Evolutionary conservation across 2,329 filamentous ascomycete genomes (phyloP).

Genomic region (Taxawa tesnikishii): DNA sequence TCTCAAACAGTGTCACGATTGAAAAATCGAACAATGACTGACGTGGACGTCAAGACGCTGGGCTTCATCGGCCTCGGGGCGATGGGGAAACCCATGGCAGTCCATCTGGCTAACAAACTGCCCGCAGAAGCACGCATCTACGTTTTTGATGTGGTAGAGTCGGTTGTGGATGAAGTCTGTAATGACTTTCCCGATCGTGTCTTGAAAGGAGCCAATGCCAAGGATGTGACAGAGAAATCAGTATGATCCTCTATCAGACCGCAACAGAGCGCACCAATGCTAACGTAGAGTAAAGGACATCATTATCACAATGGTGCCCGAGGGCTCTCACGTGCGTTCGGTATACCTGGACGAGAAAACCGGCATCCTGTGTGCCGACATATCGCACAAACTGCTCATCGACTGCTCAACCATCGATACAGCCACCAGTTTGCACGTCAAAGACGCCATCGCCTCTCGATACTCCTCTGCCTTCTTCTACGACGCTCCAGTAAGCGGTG

Average conservation of each 20-base stretch:
- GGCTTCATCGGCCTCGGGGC: conserved; percentile 44
- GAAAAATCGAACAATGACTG: too few species aligned
- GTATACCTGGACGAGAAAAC: conserved; percentile 36
- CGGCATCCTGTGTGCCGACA: conserved; percentile 29
- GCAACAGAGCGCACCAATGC: neutral
- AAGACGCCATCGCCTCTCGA: conserved; percentile 11
- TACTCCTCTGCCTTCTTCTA: conserved; percentile 35
- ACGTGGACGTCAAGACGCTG: conserved; percentile 11
- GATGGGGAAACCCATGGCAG: conserved; percentile 43
- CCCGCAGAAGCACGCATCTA: conserved; percentile 29
- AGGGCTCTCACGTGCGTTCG: conserved; percentile 37
- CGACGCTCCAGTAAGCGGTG: conserved; percentile 42
- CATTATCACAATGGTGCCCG: conserved; percentile 42
- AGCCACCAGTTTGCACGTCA: conserved; percentile 21
- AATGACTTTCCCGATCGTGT: conserved; percentile 26
- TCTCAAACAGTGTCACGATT: too few species aligned
- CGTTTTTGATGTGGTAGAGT: conserved; percentile 36
- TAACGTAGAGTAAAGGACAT: conserved; percentile 25
- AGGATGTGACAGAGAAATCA: conserved; percentile 37
- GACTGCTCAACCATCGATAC: conserved; percentile 47
- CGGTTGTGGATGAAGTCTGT: conserved; percentile 30
- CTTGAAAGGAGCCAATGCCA: conserved; percentile 28
- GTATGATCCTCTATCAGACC: conserved; percentile 21
- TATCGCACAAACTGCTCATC: conserved; percentile 35
- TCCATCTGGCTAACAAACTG: conserved; percentile 36